Percentiles rank a stretch among this genome's conserved stretches.
Evolutionary conservation across 768 basidiomycete genomes (phyloP).

Genomic region (Tephrocybe sp.): DNA sequence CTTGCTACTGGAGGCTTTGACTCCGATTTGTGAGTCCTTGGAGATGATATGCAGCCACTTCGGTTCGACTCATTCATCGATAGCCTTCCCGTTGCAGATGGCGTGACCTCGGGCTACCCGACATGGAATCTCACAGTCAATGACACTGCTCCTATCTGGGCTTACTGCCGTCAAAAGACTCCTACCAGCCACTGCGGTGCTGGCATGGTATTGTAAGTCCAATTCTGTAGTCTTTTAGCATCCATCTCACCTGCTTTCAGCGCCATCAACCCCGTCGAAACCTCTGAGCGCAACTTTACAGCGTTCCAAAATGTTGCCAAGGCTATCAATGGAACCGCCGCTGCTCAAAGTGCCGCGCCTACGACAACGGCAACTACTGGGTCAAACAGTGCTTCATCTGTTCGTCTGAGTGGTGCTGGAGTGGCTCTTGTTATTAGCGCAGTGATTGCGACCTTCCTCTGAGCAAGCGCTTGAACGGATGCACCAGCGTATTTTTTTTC

Average conservation of each 20-base stretch:
- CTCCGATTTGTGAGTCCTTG: slow-evolving; percentile 50
- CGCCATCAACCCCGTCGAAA: slow-evolving; percentile 57
- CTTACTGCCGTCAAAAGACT: slow-evolving; percentile 40
- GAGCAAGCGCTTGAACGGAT: slow-evolving; percentile 8
- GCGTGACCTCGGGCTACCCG: slow-evolving; percentile 43
- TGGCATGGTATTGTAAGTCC: slow-evolving; percentile 52
- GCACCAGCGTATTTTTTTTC: neutral
- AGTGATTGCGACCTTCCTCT: slow-evolving; percentile 34
- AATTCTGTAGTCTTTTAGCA: neutral
- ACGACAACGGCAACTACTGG: slow-evolving; percentile 15
- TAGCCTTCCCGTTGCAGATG: slow-evolving; percentile 40
- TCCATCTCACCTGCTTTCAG: slow-evolving; percentile 18
- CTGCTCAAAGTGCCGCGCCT: slow-evolving; percentile 29
- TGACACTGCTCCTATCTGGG: slow-evolving; percentile 58
- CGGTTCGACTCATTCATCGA: neutral
- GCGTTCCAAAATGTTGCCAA: slow-evolving; percentile 58
- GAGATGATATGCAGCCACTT: neutral
- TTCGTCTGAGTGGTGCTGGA: slow-evolving; percentile 32
- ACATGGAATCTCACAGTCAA: slow-evolving; percentile 57
- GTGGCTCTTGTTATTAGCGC: slow-evolving; percentile 27
- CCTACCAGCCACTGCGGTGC: slow-evolving; percentile 45
- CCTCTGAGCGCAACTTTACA: slow-evolving; percentile 45
- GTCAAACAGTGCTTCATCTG: slow-evolving; percentile 29
- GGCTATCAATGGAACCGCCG: slow-evolving; percentile 49
- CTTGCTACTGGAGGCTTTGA: slow-evolving; percentile 48